Conservation (phyloP, 139 green algal species). For the Ettlia oleoabundans region DNA sequence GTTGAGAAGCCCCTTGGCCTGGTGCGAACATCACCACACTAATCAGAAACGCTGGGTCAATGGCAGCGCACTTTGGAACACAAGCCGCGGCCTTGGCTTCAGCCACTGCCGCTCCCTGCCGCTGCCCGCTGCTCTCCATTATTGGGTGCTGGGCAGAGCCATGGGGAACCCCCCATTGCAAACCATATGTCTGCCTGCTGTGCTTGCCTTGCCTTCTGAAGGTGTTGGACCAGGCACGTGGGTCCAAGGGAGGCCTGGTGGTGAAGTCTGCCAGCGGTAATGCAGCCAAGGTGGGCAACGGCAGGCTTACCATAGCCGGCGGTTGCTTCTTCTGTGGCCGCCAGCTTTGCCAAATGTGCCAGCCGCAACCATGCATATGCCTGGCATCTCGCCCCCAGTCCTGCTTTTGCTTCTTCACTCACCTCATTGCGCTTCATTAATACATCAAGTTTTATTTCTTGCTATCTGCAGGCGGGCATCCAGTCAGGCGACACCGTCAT, state of each 20-base stretch:
- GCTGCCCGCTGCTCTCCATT: too few relatives aligned
- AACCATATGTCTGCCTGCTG: neutral
- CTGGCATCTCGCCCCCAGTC: too few relatives aligned
- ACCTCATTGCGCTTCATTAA: neutral
- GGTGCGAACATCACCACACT: constrained; percentile 37
- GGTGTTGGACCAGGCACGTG: constrained; percentile 67
- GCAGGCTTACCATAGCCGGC: too few relatives aligned
- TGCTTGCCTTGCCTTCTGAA: neutral
- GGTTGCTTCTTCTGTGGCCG: too few relatives aligned
- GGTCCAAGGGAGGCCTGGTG: constrained; percentile 71
- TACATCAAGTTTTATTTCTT: too few relatives aligned
- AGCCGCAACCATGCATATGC: too few relatives aligned
- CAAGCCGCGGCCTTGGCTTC: neutral
- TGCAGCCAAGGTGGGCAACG: constrained; percentile 90
- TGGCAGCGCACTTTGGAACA: neutral
- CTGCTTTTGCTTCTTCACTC: too few relatives aligned
- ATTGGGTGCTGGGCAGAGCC: too few relatives aligned
- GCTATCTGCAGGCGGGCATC: constrained; percentile 34
- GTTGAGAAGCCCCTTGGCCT: constrained; percentile 93
- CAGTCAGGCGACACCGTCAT: constrained; percentile 78
- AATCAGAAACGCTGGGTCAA: neutral
- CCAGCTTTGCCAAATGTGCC: too few relatives aligned
- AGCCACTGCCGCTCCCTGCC: too few relatives aligned
- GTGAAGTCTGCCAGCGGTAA: constrained; percentile 87
- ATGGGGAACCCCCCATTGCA: too few relatives aligned